These are phyloP conservation scores for Trametes versicolor DNA, from an alignment of 1,284 basidiomycete genomes.

Conservation along the genomic window DNA sequence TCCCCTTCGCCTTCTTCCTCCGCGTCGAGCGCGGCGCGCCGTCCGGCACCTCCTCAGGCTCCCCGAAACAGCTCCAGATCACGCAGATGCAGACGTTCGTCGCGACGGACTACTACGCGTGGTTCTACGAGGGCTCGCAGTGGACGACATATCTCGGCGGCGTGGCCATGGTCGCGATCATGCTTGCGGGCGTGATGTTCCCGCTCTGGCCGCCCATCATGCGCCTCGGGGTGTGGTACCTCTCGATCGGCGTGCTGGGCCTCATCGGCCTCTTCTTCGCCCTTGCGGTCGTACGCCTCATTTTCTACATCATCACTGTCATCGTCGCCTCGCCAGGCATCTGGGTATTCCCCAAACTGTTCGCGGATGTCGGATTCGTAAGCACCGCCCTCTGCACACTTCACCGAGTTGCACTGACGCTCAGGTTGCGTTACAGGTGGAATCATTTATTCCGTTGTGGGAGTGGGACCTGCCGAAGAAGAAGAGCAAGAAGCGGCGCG, in stretches of 20 bases:
- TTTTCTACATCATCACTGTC: slow-evolving; percentile 95
- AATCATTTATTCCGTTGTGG: slow-evolving; percentile 98
- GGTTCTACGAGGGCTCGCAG: slow-evolving; percentile 97
- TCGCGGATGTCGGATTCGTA: slow-evolving; percentile 99
- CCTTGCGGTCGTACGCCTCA: slow-evolving; percentile 91
- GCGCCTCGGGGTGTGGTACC: slow-evolving; percentile 97
- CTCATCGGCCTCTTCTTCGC: slow-evolving; percentile 93
- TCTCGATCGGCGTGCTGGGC: slow-evolving; percentile 89
- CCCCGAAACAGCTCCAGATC: slow-evolving; percentile 85
- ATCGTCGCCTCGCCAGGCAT: slow-evolving; percentile 91
- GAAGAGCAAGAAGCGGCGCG: slow-evolving; percentile 79
- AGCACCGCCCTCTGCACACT: slow-evolving; percentile 49
- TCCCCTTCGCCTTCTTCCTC: slow-evolving; percentile 91
- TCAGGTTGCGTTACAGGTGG: slow-evolving; percentile 66
- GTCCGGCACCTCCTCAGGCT: slow-evolving; percentile 71
- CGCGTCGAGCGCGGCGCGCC: slow-evolving; percentile 85
- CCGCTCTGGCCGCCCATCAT: slow-evolving; percentile 96
- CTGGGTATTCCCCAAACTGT: slow-evolving; percentile 99
- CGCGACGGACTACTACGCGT: slow-evolving; percentile 89
- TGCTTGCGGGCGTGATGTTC: slow-evolving; percentile 99
- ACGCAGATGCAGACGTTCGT: slow-evolving; percentile 86
- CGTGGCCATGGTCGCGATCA: slow-evolving; percentile 90
- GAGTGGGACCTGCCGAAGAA: slow-evolving; percentile 97
- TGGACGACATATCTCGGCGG: slow-evolving; percentile 95
- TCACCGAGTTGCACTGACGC: not conserved